Evolutionary conservation across 2,329 filamentous ascomycete genomes (phyloP).

Genomic region (Xylariaceae sp.): DNA sequence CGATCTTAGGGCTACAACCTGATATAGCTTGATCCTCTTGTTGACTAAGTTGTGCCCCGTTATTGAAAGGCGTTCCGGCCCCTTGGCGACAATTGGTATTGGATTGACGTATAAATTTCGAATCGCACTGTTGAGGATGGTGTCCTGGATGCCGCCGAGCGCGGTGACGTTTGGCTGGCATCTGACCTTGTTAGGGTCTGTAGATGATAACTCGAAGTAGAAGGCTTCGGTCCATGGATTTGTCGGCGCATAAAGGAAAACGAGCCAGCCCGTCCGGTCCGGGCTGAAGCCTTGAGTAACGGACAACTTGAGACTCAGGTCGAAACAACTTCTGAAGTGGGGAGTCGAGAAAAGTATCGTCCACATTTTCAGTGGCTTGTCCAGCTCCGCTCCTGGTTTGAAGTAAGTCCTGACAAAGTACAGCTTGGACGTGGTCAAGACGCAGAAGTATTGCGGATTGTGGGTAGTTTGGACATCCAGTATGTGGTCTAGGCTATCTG

Average conservation of each 20-base stretch:
- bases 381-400: slow-evolving; percentile 16
- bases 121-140: slow-evolving; percentile 7
- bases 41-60: slow-evolving; percentile 28
- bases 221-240: slow-evolving; percentile 28
- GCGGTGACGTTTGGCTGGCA: slow-evolving; percentile 24
- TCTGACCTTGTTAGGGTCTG: slow-evolving; percentile 19
- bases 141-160: slow-evolving; percentile 10
- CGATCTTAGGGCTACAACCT: slow-evolving; percentile 39
- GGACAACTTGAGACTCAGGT: slow-evolving; percentile 37
- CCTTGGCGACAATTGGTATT: slow-evolving; percentile 23
- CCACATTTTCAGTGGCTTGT: slow-evolving; percentile 20
- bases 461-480: slow-evolving; percentile 27
- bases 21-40: slow-evolving; percentile 40
- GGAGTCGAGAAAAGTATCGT: slow-evolving; percentile 39
- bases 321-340: slow-evolving; percentile 38
- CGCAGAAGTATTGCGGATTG: slow-evolving; percentile 29
- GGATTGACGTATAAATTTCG: slow-evolving; percentile 24
- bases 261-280: slow-evolving; percentile 14
- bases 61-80: slow-evolving; percentile 3
- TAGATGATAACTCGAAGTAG: slow-evolving; percentile 20
- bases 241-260: slow-evolving; percentile 26
- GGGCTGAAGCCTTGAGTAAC: slow-evolving; percentile 28
- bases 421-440: slow-evolving; percentile 29
- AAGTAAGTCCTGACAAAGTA: slow-evolving; percentile 26
- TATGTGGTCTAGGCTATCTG: slow-evolving; percentile 22